Evolutionary conservation across 2,329 filamentous ascomycete species (phyloP), one percentile per base, ranked within the genome.

Genomic region (Anthostomella pinea): DNA sequence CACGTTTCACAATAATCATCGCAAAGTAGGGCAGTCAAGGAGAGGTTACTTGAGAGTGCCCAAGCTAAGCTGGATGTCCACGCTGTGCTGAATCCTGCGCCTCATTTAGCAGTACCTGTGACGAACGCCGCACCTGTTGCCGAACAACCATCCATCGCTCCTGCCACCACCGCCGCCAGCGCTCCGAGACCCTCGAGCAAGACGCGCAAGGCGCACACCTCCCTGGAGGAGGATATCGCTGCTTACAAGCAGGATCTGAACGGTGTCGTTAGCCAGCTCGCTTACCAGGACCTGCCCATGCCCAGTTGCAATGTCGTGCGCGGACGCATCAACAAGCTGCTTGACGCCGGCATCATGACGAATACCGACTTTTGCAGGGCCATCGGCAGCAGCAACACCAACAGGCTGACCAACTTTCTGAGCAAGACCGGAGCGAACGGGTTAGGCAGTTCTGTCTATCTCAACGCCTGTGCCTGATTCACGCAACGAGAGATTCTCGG

Each of bases 221-320:
- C 45, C 9, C 45, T 56, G 3, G 49, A 53, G 0, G 51, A 57
- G 8, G 53, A 54, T 8, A 54, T 57, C 18, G 48, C 46, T 3
- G 48, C 41, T 7, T 57, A 58, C 33, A 58, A 52, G 38, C 49
- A 53, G 32, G 27, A 51, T 16, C 49, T 58, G 4, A 41, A 49
- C 11, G 19, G 49, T 11, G 35, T 51, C 15, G 16, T 38, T 6
- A 42, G 31, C 5, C 34, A 35, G 3, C 26, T 34, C 21, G 21
- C 32, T 11, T 18, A 11, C 11, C 21, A 44, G 2, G 43, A 54
- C 17, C 22, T 46, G 21, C 28, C 25, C 4, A 8, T 35, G 3
- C 33, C 39, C 4, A 39, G 20, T 24, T 52, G 43, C 38, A 34
- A 42, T 8, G 35, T 32, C 6, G 38, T 57, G 9, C 50, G 52